Percentiles rank a stretch among this genome's conserved stretches.
These are phyloP conservation scores for Cytospora piceicola DNA, from an alignment of 2,329 filamentous ascomycete species.

Conservation along the genomic window DNA sequence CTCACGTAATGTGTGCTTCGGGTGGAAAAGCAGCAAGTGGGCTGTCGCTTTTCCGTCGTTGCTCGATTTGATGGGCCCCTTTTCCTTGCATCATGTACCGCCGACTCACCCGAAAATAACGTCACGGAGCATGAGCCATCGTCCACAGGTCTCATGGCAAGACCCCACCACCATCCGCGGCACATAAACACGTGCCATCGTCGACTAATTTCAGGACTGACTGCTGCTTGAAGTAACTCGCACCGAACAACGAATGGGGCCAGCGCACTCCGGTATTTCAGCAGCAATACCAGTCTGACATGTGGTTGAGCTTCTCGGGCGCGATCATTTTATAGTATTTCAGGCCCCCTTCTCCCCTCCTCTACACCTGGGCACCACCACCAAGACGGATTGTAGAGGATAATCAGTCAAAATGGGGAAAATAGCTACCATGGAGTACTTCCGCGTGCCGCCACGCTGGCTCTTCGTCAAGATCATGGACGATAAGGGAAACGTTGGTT, in stretches of 20 bases:
- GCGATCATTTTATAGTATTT: neutral
- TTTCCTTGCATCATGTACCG: neutral
- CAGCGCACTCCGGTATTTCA: neutral
- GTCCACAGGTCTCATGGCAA: neutral
- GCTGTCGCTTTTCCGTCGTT: neutral
- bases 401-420: constrained; percentile 52
- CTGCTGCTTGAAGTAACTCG: neutral
- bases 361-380: neutral
- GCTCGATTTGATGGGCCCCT: neutral
- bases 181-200: no score
- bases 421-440: constrained; percentile 66
- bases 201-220: constrained; percentile 1
- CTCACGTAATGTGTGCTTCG: neutral
- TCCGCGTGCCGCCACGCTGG: constrained; percentile 68
- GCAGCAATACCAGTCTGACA: neutral
- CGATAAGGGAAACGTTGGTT: constrained; percentile 59
- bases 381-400: neutral
- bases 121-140: neutral
- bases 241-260: neutral
- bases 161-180: constrained; percentile 4
- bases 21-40: neutral
- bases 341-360: neutral
- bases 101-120: neutral
- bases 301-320: neutral
- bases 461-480: constrained; percentile 70